These are phyloP conservation scores for Lentinus brumalis DNA, from an alignment of 768 basidiomycete species.

Conservation along the genomic window DNA sequence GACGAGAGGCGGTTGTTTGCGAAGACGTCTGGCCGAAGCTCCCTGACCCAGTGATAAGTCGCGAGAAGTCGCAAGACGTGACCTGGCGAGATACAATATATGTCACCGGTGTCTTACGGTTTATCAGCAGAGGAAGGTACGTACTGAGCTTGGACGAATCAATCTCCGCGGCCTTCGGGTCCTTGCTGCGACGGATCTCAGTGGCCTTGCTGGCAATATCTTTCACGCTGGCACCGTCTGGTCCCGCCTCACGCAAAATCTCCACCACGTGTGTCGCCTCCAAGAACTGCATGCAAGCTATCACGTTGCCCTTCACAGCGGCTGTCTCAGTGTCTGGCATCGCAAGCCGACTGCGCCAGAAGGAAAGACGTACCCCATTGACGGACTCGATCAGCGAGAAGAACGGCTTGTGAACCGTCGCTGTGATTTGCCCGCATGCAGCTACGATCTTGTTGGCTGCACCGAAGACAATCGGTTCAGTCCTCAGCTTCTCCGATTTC, in stretches of 20 bases:
- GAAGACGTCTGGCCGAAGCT: slow-evolving; percentile 70
- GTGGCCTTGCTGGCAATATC: slow-evolving; percentile 26
- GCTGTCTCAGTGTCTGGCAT: neutral
- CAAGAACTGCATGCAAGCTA: slow-evolving; percentile 7
- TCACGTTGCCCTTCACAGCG: slow-evolving; percentile 4
- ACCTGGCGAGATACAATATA: slow-evolving; percentile 37
- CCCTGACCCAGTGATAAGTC: slow-evolving; percentile 72
- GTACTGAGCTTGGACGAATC: slow-evolving; percentile 52
- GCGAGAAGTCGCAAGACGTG: slow-evolving; percentile 75
- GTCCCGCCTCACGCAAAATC: slow-evolving; percentile 66
- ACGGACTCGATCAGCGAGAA: slow-evolving; percentile 65
- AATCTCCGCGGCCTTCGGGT: slow-evolving; percentile 12
- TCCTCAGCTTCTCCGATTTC: slow-evolving; percentile 18
- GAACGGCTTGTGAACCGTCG: slow-evolving; percentile 34
- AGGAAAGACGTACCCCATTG: slow-evolving; percentile 49
- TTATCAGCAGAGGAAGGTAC: neutral
- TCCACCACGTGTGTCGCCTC: slow-evolving; percentile 53
- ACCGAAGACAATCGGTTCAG: slow-evolving; percentile 18
- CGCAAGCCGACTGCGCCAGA: neutral
- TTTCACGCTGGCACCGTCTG: slow-evolving; percentile 49
- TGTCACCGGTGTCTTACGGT: too few relatives aligned
- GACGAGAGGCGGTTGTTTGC: slow-evolving; percentile 68
- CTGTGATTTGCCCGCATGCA: slow-evolving; percentile 24
- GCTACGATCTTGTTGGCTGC: slow-evolving; percentile 26
- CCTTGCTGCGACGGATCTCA: neutral